Base-by-base conservation (phyloP, 2,329 filamentous ascomycete species). In the Cordyceps farinosa region DNA sequence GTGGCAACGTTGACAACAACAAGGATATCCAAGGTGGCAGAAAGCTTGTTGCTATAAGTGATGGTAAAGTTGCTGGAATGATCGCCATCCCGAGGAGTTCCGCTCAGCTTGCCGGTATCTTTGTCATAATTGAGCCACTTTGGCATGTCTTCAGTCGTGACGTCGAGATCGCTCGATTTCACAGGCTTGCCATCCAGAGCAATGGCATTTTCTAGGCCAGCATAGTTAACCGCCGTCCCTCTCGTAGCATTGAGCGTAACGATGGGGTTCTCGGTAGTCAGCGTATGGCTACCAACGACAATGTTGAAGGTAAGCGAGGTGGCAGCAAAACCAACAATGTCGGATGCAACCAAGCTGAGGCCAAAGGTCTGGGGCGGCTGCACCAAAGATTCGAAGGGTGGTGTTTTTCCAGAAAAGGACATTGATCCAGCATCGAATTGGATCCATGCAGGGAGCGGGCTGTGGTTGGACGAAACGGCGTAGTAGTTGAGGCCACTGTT, bases 371-470 rank as follows among this genome's bases (percentile, higher is more conserved):
- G 89, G 3, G 91, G 88, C 8, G 87, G 86, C 38, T 88, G 84
- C 42, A 86, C 76, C 10, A 89, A 78, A 34, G 85, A 86, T 64
- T 84, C 82, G 53, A 87, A 79, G 1, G 86, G 77, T 1, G 91
- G 92, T 2, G 89, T 89, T 40, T 77, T 84, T 30, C 92, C 92
- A 1, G 83, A 84, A 69, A 96, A 96, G 0, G 81, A 82, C 45
- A 96, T 77, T 0, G 75, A 80, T 2, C 72, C 72, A 1, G 83
- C 72, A 68, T 95, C 84, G 70, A 97, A 97, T n/a, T 78, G 78
- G 51, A 96, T 79, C 92, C 92, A 97, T 0, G 91, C 88, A 27
- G 92, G 92, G 42, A 97, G 78, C 42, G 92, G 92, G n/a, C 90
- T 90, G 70, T 90, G 90, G 70, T 94, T 84, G 5, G 80, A 81